These are phyloP conservation scores for Skeletonema menzelii DNA, from an alignment of 108 stramenopile species.

Conservation along the genomic window DNA sequence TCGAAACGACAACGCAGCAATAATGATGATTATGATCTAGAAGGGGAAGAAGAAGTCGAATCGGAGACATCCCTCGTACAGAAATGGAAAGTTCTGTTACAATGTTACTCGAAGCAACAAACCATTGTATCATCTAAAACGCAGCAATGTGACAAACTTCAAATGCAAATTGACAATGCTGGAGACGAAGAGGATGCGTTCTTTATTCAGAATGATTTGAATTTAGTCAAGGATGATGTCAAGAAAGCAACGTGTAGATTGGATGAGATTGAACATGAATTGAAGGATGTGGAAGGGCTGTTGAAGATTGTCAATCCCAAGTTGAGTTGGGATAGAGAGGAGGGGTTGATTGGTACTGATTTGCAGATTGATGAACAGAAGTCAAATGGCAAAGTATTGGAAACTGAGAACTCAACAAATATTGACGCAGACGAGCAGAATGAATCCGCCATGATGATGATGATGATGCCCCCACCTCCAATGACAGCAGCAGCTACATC, in stretches of 20 bases:
- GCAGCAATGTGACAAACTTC: slow-evolving; percentile 2
- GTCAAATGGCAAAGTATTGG: neutral
- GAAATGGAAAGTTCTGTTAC: slow-evolving; percentile 41
- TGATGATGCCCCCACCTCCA: slow-evolving; percentile 39
- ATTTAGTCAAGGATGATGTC: slow-evolving; percentile 54
- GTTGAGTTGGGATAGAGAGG: slow-evolving; percentile 39
- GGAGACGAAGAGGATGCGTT: slow-evolving; percentile 62
- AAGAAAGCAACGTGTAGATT: slow-evolving; percentile 22
- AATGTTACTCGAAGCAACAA: slow-evolving; percentile 12
- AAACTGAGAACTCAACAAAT: neutral
- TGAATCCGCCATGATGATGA: slow-evolving; percentile 18
- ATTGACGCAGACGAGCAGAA: neutral
- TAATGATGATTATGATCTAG: neutral
- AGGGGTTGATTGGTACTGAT: slow-evolving; percentile 51
- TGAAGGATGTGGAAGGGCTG: slow-evolving; percentile 53
- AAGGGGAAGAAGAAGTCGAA: slow-evolving; percentile 16
- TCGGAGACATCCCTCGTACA: slow-evolving; percentile 37
- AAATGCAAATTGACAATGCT: slow-evolving; percentile 19
- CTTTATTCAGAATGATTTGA: slow-evolving; percentile 70
- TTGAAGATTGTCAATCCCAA: slow-evolving; percentile 68
- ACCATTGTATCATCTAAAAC: slow-evolving; percentile 17
- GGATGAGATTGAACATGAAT: slow-evolving; percentile 20
- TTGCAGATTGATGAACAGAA: neutral
- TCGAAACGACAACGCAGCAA: slow-evolving; percentile 5
- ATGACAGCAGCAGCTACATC: neutral